phyloP scores from a whole-genome alignment of 148 eudicot genomes.

The Heliosperma pusillum region DNA sequence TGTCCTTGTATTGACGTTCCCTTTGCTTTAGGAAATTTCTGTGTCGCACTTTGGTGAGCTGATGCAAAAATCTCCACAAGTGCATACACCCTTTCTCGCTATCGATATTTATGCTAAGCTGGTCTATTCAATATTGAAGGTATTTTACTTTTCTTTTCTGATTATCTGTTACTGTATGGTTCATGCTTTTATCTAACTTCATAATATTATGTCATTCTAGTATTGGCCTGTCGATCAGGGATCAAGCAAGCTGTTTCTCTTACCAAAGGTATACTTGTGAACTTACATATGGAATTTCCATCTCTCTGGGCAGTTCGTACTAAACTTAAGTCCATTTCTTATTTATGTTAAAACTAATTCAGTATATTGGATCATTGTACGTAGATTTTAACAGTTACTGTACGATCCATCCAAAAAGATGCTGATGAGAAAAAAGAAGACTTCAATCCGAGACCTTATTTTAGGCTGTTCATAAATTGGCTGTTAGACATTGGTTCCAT shows the following conservation, averaged over 20 bases:
- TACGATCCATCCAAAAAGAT: conserved; percentile 71
- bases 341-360: not conserved
- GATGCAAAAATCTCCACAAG: conserved; percentile 67
- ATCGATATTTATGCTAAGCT: conserved; percentile 88
- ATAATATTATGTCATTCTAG: conserved; percentile 34
- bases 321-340: not conserved
- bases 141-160: conserved; percentile 19
- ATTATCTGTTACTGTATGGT: not conserved
- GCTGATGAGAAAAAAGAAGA: conserved; percentile 71
- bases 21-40: conserved; percentile 62
- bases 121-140: conserved; percentile 83
- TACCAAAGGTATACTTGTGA: conserved; percentile 61
- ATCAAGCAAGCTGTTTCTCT: conserved; percentile 62
- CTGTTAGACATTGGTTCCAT: conserved; percentile 64
- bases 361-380: not conserved
- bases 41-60: conserved; percentile 82
- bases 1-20: conserved; percentile 7
- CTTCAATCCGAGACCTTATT: conserved; percentile 93
- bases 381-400: conserved; percentile 77
- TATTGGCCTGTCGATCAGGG: conserved; percentile 81
- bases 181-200: conserved; percentile 17
- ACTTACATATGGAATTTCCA: not conserved
- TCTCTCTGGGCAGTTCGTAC: not conserved
- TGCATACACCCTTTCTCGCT: conserved; percentile 75
- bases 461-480: conserved; percentile 86